These are phyloP conservation scores for Phytopythium delawarense DNA, from an alignment of 352 stramenopile species.

Conservation along the genomic window DNA sequence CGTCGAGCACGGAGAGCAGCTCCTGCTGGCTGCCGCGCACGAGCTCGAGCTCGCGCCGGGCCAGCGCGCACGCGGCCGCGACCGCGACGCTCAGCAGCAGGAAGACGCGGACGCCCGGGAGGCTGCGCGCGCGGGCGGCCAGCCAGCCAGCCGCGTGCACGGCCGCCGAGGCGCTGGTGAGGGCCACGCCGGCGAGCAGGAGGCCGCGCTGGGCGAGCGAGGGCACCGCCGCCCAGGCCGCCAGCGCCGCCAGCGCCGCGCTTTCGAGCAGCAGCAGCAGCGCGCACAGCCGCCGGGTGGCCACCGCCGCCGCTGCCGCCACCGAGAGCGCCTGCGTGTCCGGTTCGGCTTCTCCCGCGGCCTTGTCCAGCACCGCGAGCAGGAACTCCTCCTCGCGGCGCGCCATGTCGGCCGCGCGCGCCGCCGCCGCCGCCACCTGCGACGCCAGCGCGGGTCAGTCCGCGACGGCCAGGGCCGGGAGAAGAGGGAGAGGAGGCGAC, in stretches of 20 bases:
- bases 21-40: conserved; percentile 27
- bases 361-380: conserved; percentile 28
- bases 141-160: conserved; percentile 22
- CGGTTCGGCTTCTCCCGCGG: conserved; percentile 9
- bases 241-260: conserved; percentile 7
- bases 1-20: conserved; percentile 11
- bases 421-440: conserved; percentile 44
- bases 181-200: conserved; percentile 1
- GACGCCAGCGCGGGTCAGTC: background rate
- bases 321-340: conserved; percentile 19
- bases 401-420: conserved; percentile 42
- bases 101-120: conserved; percentile 13
- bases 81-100: conserved; percentile 12
- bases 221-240: conserved; percentile 3
- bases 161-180: conserved; percentile 5
- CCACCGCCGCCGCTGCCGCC: conserved; percentile 15
- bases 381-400: conserved; percentile 50
- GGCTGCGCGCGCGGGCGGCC: conserved; percentile 13
- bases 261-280: conserved; percentile 18
- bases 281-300: conserved; percentile 25
- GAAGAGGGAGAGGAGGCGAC: background rate
- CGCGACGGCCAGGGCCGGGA: background rate
- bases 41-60: conserved; percentile 27
- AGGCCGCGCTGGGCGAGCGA: conserved; percentile 7
- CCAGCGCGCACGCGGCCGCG: conserved; percentile 7